Conservation (phyloP, 257 asterid genomes). For the Cruciata laevipes region DNA sequence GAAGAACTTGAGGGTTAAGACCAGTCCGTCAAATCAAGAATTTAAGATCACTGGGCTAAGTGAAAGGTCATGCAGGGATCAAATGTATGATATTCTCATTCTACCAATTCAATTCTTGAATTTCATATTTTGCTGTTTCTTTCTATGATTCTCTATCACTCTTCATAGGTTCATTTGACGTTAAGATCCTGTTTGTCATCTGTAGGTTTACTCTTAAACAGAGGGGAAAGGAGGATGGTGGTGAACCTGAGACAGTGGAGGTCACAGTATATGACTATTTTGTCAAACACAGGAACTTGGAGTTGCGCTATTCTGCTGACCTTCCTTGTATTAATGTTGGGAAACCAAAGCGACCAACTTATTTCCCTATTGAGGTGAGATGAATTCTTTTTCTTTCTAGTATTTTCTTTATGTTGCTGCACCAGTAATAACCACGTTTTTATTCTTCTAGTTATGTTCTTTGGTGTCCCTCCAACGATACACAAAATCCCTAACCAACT, state of each 20-base stretch:
- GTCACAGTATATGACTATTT: conserved; percentile 86
- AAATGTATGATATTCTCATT: conserved; percentile 34
- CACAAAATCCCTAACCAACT: conserved; percentile 64
- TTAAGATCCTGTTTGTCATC: background rate
- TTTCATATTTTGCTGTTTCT: background rate
- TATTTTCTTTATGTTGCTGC: background rate
- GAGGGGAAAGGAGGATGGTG: conserved; percentile 45
- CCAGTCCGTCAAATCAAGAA: conserved; percentile 72
- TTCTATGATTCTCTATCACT: background rate
- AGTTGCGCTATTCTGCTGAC: conserved; percentile 74
- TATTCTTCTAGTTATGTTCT: conserved; percentile 48
- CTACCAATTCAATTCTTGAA: background rate
- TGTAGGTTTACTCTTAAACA: conserved; percentile 65
- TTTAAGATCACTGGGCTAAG: conserved; percentile 80
- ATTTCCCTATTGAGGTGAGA: conserved; percentile 77
- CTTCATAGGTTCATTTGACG: background rate
- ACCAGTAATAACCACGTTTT: conserved; percentile 7
- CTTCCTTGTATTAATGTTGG: conserved; percentile 94
- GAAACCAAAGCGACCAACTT: conserved; percentile 79
- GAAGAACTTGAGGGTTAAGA: conserved; percentile 70
- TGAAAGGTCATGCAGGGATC: conserved; percentile 66
- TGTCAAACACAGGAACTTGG: conserved; percentile 64
- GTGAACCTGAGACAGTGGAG: conserved; percentile 49
- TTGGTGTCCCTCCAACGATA: conserved; percentile 80
- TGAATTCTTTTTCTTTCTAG: background rate